Evolutionary conservation across 345 rosid genomes (phyloP).

Genomic region (Salix arbutifolia): DNA sequence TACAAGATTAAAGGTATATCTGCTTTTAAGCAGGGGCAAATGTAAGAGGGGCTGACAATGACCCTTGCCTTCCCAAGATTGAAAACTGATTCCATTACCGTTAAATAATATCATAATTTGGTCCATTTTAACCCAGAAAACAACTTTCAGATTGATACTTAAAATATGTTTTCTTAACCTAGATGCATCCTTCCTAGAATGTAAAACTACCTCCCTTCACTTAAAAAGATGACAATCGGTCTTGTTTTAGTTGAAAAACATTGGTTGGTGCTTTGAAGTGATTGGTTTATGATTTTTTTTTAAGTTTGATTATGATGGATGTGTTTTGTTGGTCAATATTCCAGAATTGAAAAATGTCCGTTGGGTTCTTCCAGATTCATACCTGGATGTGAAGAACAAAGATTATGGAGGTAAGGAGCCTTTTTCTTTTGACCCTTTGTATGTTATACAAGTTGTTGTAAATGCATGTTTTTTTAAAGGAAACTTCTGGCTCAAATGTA

Average conservation of each 20-base stretch:
- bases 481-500: background rate
- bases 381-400: slow-evolving; percentile 83
- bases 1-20: slow-evolving; percentile 64
- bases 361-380: slow-evolving; percentile 99
- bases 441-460: background rate
- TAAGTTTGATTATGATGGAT: background rate
- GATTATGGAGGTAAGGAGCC: slow-evolving; percentile 78
- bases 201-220: background rate
- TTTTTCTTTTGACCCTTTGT: background rate
- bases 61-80: background rate
- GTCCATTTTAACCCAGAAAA: background rate
- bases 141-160: background rate
- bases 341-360: slow-evolving; percentile 75
- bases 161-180: background rate
- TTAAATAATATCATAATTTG: background rate
- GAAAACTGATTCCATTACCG: background rate
- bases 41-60: background rate
- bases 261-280: background rate
- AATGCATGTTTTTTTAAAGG: background rate
- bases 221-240: background rate
- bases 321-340: background rate
- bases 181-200: background rate
- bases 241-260: background rate
- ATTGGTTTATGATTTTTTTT: background rate
- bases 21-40: background rate